Conservation (phyloP, 305 asterid genomes). For the Fraxinus baroniana region DNA sequence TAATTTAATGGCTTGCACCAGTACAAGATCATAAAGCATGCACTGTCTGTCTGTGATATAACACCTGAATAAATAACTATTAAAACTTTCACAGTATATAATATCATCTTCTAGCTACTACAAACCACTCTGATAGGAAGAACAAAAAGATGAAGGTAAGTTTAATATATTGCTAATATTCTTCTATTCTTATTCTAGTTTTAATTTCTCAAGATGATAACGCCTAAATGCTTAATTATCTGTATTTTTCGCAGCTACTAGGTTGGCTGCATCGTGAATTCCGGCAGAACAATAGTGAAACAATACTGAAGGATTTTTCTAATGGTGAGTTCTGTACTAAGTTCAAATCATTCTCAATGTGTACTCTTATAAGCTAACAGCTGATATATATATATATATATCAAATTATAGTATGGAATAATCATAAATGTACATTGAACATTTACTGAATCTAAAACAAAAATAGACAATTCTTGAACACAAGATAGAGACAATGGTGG, state of each 20-base stretch:
- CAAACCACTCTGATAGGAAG: background rate
- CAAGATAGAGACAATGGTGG: background rate
- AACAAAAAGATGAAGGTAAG: background rate
- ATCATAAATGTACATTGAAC: background rate
- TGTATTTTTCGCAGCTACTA: background rate
- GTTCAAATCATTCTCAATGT: background rate
- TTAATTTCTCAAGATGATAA: background rate
- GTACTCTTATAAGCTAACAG: background rate
- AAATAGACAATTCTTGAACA: background rate
- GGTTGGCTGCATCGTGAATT: slow-evolving; percentile 3
- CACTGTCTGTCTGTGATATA: background rate
- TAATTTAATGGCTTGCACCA: background rate
- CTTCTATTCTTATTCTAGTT: background rate
- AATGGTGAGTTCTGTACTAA: background rate
- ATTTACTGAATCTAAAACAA: background rate
- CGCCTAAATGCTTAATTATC: background rate
- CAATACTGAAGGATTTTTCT: background rate
- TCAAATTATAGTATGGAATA: background rate
- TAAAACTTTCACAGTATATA: background rate
- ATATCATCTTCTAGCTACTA: background rate
- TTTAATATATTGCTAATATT: background rate
- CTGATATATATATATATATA: background rate
- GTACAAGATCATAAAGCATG: background rate
- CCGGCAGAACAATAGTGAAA: background rate
- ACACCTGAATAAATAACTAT: background rate